These are phyloP conservation scores for Fusarium subglutinans DNA, from an alignment of 2,329 filamentous ascomycete genomes.

Conservation along the genomic window DNA sequence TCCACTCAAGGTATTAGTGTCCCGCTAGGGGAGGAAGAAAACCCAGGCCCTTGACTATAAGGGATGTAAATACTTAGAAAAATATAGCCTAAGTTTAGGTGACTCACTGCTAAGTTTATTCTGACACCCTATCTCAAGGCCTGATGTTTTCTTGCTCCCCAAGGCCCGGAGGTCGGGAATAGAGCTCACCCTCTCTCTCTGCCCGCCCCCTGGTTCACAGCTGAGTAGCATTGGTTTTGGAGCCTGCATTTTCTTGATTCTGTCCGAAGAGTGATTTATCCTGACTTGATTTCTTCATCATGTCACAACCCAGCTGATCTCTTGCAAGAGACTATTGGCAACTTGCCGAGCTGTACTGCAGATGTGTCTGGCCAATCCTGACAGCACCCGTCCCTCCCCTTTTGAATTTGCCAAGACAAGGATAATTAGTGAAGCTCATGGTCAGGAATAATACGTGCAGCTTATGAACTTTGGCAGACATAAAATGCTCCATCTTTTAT, in stretches of 20 bases:
- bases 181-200: background rate
- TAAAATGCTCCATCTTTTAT: slow-evolving; percentile 14
- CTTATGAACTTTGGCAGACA: background rate
- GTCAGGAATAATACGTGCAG: slow-evolving; percentile 17
- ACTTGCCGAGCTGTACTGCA: slow-evolving; percentile 8
- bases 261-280: background rate
- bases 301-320: background rate
- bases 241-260: background rate
- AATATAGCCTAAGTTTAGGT: no score
- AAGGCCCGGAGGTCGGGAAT: background rate
- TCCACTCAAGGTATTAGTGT: background rate
- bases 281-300: slow-evolving; percentile 1
- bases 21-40: background rate
- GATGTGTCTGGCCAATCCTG: slow-evolving; percentile 29
- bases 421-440: background rate
- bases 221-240: slow-evolving; percentile 1
- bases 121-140: no score
- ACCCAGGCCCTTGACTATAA: no score
- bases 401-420: slow-evolving; percentile 14
- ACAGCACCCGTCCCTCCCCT: slow-evolving; percentile 30
- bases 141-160: no score
- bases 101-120: no score
- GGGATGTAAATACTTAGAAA: no score
- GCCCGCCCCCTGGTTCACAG: background rate
- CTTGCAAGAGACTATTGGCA: slow-evolving; percentile 15